Base-by-base conservation (phyloP, 345 rosid genomes). In the Gossypium australe region DNA sequence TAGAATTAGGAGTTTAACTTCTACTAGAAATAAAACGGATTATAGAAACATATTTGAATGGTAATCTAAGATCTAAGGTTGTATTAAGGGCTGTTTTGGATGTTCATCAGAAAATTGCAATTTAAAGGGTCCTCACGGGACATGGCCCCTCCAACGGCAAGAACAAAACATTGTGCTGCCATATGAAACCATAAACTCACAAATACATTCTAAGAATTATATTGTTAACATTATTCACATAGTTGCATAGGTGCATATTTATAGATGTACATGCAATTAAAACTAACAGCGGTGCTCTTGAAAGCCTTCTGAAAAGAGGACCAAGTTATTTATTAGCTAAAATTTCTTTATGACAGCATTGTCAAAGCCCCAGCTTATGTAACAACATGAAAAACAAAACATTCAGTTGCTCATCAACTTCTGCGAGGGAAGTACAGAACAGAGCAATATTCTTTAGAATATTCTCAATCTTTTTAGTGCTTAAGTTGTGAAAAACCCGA, bases 101-200 rank as follows among this genome's bases (percentile, higher is more conserved):
- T 66, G 29, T 44, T 66, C 51, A 66, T 44, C 14, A 22, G 70
- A 66, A 65, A n/a, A 44, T 41, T 63, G 25, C 70, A 65, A 43
- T 44, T 20, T 20, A 48, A 44, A 66, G 53, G n/a, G 17, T 66
- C 53, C 47, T 66, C 52, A 44, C 6, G 41, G 41, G 41, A 1
- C 7, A 34, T 6, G 17, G n/a, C n/a, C 51, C 16, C 48, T 66
- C 52, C 17, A 10, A 18, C 18, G 6, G 24, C 4, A 49, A 65
- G 16, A 3, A 64, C 22, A 64, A 41, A 41, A 10, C 49, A 64
- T 64, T 41, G 68, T 64, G 25, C 68, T 9, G 8, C n/a, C 47
- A 41, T 9, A 48, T n/a, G 49, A 64, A 64, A 64, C 27, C 13
- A 34, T 34, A 34, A 2, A 62, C 45, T 29, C 11, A 29, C 48